Evolutionary conservation across 1,284 basidiomycete species (phyloP).

Genomic region (Ceratobasidium sp.): DNA sequence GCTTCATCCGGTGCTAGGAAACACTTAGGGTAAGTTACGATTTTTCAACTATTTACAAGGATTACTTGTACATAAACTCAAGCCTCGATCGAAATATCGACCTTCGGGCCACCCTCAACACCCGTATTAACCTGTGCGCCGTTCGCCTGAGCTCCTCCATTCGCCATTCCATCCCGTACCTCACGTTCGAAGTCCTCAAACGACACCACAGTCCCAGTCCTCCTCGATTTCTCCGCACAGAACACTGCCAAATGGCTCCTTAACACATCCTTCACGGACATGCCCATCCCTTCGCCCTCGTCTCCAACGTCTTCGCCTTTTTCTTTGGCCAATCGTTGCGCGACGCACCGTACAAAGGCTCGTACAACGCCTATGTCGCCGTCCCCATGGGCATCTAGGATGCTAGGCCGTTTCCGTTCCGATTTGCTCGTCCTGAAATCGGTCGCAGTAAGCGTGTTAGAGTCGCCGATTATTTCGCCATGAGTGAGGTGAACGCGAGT

Average conservation of each 20-base stretch:
- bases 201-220: conserved; percentile 74
- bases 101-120: conserved; percentile 1
- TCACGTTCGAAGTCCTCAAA: conserved; percentile 55
- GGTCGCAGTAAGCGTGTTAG: conserved; percentile 79
- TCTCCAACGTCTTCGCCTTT: conserved; percentile 24
- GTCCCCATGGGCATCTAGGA: conserved; percentile 70
- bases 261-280: conserved; percentile 75
- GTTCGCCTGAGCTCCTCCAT: neutral
- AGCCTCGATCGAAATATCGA: conserved; percentile 2
- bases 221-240: conserved; percentile 83
- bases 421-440: conserved; percentile 71
- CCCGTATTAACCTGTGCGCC: no score
- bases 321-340: conserved; percentile 53
- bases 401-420: conserved; percentile 26
- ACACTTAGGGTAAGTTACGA: no score
- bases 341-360: conserved; percentile 80
- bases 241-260: conserved; percentile 86
- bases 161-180: conserved; percentile 51
- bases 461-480: conserved; percentile 87
- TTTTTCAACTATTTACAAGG: no score
- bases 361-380: conserved; percentile 81
- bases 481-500: conserved; percentile 83
- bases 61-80: neutral
- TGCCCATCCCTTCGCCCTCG: conserved; percentile 73
- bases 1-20: no score